phyloP scores from a whole-genome alignment of 2,329 filamentous ascomycete species.

The Neobulgaria alba region DNA sequence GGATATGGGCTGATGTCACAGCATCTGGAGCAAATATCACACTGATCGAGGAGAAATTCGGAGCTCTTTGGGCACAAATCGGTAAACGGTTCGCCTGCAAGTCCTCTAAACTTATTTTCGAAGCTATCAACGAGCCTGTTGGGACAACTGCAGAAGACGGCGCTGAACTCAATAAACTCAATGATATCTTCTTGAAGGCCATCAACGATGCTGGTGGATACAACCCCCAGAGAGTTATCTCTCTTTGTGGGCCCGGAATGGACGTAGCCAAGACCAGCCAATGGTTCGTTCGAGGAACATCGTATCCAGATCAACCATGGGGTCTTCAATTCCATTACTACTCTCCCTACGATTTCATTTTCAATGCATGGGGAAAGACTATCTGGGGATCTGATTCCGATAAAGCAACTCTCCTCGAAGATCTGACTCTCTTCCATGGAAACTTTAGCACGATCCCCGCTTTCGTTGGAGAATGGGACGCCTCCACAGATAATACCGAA shows the following conservation, averaged over 20 bases:
- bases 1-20: slow-evolving; percentile 48
- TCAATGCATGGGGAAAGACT: slow-evolving; percentile 48
- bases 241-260: slow-evolving; percentile 42
- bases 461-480: slow-evolving; percentile 49
- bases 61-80: slow-evolving; percentile 49
- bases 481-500: slow-evolving; percentile 41
- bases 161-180: slow-evolving; percentile 44
- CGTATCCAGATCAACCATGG: slow-evolving; percentile 45
- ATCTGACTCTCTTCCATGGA: slow-evolving; percentile 41
- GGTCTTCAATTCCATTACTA: slow-evolving; percentile 56
- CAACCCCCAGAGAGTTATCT: slow-evolving; percentile 47
- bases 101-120: slow-evolving; percentile 44
- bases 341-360: slow-evolving; percentile 43
- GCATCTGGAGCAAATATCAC: slow-evolving; percentile 37
- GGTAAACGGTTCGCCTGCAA: slow-evolving; percentile 45
- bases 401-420: slow-evolving; percentile 39
- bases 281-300: slow-evolving; percentile 42
- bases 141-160: slow-evolving; percentile 42
- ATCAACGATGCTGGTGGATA: slow-evolving; percentile 46
- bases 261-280: slow-evolving; percentile 44
- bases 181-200: slow-evolving; percentile 46
- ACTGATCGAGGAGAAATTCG: slow-evolving; percentile 47
- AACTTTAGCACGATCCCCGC: slow-evolving; percentile 49
- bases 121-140: slow-evolving; percentile 51
- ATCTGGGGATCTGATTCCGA: slow-evolving; percentile 49